Base-by-base conservation (phyloP, 805 yeast species). In the Saturnispora bothae region DNA sequence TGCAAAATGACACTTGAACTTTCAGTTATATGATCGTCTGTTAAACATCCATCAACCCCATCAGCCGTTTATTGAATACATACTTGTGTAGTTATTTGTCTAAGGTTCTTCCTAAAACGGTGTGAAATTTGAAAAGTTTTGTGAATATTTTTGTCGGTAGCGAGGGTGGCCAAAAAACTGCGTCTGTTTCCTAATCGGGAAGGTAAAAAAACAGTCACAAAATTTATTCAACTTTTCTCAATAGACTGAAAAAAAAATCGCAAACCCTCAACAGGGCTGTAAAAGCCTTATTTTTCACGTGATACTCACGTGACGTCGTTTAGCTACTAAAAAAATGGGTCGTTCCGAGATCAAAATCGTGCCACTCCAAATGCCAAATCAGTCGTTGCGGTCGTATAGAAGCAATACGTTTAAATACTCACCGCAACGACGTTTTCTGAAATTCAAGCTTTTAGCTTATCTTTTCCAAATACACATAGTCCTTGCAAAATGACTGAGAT, bases 401-500 rank as follows among this genome's bases (percentile, higher is more conserved):
- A 8, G 17, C 12, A 34, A 16, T 27, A 21, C 1, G 10, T 28
- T 18, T 26, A 20, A 28, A 34, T 17, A 8, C 16, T 23, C 3
- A 22, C 3, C 3, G 28, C 25, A 22, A 14, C 9, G 31, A 6
- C 15, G n/a, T n/a, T n/a, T n/a, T n/a, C n/a, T n/a, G n/a, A n/a
- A n/a, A n/a, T n/a, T n/a, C n/a, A n/a, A n/a, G n/a, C n/a, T n/a
- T n/a, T n/a, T n/a, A n/a, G n/a, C n/a, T n/a, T n/a, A n/a, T n/a
- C n/a, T n/a, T n/a, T n/a, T n/a, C n/a, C n/a, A n/a, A n/a, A n/a
- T n/a, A n/a, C n/a, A n/a, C n/a, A n/a, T n/a, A n/a, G n/a, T n/a
- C n/a, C n/a, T n/a, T n/a, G n/a, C n/a, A n/a, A 17, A 18, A 53
- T 54, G 63, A 53, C 59, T 23, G 61, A 57, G 36, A 46, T 57